Base-by-base conservation (phyloP, 1,139 yeast genomes). In the Scheffersomyces quercinus region DNA sequence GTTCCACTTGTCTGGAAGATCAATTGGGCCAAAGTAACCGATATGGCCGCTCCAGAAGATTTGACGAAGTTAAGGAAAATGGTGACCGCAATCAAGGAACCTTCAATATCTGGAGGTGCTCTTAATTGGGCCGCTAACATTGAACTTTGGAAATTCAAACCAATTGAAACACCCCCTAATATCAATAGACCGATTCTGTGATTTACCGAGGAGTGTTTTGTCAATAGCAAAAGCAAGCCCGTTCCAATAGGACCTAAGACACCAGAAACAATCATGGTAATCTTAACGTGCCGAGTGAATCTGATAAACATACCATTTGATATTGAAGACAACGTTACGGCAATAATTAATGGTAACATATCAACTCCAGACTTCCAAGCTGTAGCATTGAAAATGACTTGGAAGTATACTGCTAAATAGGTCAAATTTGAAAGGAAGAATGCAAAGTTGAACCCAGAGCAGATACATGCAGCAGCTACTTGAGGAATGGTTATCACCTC, bases 331-430 rank as follows among this genome's bases (percentile, higher is more conserved):
- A 82, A 35, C 4, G 83, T 73, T 4, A 81, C 75, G 1, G 83
- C 63, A 29, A 84, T 58, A 36, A 83, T 72, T 50, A 74, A 52
- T 1, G 88, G 85, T 28, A 84, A 60, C 49, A 82, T 58, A 49
- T 77, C 77, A 35, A 83, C 64, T 31, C 89, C 88, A 0, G 88
- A 78, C 46, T 72, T 68, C 67, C 79, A 74, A 1, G 88, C 78
- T 15, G 68, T 53, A 20, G 72, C 73, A 41, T 69, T 65, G 45
- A 66, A 66, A 28, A 77, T 72, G 13, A 80, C 77, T 59, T 83
- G 87, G 60, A 81, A 81, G 55, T 77, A 82, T 16, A 81, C 67
- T 5, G 85, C 72, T 38, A 80, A 56, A 52, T 73, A 82, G 14
- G 75, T 69, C 15, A 70, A 54, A 14, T 59, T 49, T 8, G 71